A percentile compares a stretch with the other conserved stretches of the same genome.
These are phyloP conservation scores for Populus ilicifolia DNA, from an alignment of 345 rosid genomes.

Conservation along the genomic window DNA sequence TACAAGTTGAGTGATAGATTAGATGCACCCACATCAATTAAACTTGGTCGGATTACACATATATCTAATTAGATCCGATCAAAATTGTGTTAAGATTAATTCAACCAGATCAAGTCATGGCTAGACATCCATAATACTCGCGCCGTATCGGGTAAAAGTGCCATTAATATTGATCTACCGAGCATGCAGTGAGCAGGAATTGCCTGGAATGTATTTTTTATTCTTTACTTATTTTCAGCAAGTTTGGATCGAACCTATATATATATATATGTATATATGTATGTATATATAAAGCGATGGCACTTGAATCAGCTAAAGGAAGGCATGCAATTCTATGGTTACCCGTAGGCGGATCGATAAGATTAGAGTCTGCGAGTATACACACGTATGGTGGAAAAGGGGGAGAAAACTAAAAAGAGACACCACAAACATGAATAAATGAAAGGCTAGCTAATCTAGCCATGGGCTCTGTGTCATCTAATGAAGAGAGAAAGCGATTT, in stretches of 20 bases:
- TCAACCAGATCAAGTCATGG: not conserved
- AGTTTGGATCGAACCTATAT: no score
- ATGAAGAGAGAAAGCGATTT: conserved; percentile 40
- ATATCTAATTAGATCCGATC: no score
- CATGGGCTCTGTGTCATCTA: conserved; percentile 23
- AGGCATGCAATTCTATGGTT: not conserved
- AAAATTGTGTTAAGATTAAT: no score
- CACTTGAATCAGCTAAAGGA: not conserved
- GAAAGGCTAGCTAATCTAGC: not conserved
- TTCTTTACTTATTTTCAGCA: no score
- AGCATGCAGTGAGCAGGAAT: no score
- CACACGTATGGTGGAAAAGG: no score
- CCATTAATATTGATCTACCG: not conserved
- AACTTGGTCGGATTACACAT: no score
- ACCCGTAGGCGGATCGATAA: not conserved
- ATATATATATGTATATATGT: no score
- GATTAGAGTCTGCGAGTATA: no score
- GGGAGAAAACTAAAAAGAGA: not conserved
- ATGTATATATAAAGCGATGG: not conserved
- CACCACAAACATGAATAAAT: conserved; percentile 27
- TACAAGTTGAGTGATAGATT: no score
- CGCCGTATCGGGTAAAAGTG: not conserved
- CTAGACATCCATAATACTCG: no score
- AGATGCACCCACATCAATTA: no score
- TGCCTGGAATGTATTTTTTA: not conserved